Evolutionary conservation across 495 filamentous ascomycete species (phyloP), one percentile per base, ranked within the genome.

Genomic region (Talaromyces thailandensis): DNA sequence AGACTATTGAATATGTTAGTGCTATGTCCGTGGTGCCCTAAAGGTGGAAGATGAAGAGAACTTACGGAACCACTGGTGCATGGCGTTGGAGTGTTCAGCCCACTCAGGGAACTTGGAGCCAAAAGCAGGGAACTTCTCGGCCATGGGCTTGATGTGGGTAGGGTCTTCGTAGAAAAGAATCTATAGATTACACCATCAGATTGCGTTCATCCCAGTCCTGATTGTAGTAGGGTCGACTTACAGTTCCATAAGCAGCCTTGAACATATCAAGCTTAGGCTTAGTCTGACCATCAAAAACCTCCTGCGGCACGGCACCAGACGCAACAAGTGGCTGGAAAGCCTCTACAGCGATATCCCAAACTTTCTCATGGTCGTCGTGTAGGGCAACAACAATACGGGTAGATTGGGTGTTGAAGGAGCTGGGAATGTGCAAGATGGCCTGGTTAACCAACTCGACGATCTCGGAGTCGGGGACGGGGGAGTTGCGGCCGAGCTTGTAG

Each of bases 401-500:
- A 29, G 81, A 80, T 62, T 84, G 82, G 32, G 79, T 81, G 69
- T 84, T 82, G 74, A 83, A 84, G 6, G 82, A 70, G 63, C 75
- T 80, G 62, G 82, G 81, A 24, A 77, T 70, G 59, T 79, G 71
- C 55, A 76, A 68, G 62, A 84, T 73, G 58, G 79, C 76, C 9
- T 75, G 63, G 51, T 76, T 69, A 65, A 83, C 76, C 52, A 84
- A 71, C 57, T 80, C 73, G 61, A 80, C 74, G 68, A 84, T 75
- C 64, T 76, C 73, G 62, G 68, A 65, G 67, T 84, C 81, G 6
- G 79, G 63, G 53, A 82, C 73, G 25, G 77, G 71, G 62, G 75
- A 76, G 48, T 71, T 73, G 60, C 74, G 71, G 63, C 71, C 73
- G 29, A 84, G 73, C 37, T 73, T 63, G 68, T 83, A 82, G 68